A percentile compares a stretch with the other conserved stretches of the same genome.
Evolutionary conservation across 345 rosid species (phyloP).

Genomic region (Salix exigua): DNA sequence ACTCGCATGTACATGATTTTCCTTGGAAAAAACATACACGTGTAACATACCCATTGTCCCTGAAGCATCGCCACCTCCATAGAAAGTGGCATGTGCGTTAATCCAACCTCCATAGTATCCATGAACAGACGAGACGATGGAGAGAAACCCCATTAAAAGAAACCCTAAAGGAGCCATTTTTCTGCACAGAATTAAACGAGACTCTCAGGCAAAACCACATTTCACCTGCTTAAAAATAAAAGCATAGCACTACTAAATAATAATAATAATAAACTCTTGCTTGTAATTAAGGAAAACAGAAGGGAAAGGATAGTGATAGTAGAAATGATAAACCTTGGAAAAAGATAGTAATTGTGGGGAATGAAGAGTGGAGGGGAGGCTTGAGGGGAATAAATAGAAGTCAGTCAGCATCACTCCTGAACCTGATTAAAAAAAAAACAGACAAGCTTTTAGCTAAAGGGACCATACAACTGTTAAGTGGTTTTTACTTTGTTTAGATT

Average conservation of each 20-base stretch:
- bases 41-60: constrained; percentile 26
- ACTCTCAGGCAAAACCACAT: background rate
- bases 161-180: constrained; percentile 25
- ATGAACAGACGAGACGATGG: constrained; percentile 26
- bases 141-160: constrained; percentile 24
- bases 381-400: constrained; percentile 41
- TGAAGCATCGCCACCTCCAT: constrained; percentile 32
- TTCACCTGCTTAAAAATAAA: too few species aligned
- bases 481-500: background rate
- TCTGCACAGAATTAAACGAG: constrained; percentile 3
- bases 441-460: constrained; percentile 13
- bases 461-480: background rate
- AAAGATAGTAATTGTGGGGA: background rate
- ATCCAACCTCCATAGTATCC: constrained; percentile 42
- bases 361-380: background rate
- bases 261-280: too few species aligned
- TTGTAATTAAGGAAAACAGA: background rate
- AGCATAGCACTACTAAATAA: too few species aligned
- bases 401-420: constrained; percentile 31
- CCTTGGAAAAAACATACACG: background rate
- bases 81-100: constrained; percentile 30
- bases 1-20: background rate
- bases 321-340: background rate
- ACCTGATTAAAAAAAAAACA: constrained; percentile 8
- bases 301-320: background rate